Conservation (phyloP, 768 basidiomycete genomes). For the Candolleomyces eurysporus region DNA sequence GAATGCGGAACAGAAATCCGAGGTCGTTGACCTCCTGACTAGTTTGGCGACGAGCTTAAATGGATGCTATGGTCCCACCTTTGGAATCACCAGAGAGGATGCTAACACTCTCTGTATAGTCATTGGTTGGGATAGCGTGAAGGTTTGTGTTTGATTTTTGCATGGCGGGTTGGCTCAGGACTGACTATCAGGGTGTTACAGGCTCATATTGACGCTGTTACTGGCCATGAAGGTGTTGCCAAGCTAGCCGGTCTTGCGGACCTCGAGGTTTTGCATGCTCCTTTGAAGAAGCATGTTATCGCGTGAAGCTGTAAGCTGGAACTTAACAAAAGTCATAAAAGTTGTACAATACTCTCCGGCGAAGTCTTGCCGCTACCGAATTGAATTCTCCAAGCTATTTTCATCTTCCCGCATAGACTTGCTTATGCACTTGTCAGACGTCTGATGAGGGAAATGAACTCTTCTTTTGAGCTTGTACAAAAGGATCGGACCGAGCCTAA, state of each 20-base stretch:
- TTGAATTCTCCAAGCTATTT: too few relatives aligned
- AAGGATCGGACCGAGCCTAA: too few relatives aligned
- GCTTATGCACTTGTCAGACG: too few relatives aligned
- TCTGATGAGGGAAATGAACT: too few relatives aligned
- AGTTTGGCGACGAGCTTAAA: neutral
- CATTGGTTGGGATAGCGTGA: slow-evolving; percentile 7
- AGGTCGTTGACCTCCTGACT: neutral
- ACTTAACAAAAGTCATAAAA: too few relatives aligned
- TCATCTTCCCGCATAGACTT: too few relatives aligned
- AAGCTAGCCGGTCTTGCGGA: neutral
- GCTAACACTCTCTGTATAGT: neutral
- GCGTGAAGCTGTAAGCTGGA: too few relatives aligned
- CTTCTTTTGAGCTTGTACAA: too few relatives aligned
- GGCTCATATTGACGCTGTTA: slow-evolving; percentile 2
- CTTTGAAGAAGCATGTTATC: neutral
- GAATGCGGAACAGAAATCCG: neutral
- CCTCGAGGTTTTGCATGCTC: slow-evolving; percentile 1
- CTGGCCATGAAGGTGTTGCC: neutral
- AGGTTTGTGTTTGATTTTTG: neutral
- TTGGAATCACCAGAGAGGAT: neutral
- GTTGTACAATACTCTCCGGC: too few relatives aligned
- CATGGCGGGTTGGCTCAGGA: too few relatives aligned
- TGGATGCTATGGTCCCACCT: slow-evolving; percentile 2
- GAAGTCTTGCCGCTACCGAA: too few relatives aligned
- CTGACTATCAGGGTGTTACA: neutral